Evolutionary conservation across 106 monocot species (phyloP), one percentile per base, ranked within the genome.

Genomic region (Phalaenopsis aphrodite): DNA sequence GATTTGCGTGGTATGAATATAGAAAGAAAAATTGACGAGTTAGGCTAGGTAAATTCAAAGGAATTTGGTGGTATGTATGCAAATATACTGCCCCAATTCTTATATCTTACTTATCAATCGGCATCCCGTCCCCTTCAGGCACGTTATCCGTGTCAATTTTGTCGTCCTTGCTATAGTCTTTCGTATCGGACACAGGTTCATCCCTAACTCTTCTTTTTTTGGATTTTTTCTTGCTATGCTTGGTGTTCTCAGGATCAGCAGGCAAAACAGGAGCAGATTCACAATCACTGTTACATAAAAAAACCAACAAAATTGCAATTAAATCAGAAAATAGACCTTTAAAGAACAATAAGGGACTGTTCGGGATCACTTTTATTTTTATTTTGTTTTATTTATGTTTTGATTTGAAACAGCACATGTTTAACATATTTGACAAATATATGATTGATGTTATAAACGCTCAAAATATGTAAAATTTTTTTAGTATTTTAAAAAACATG

Each of bases 181-280:
- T 10, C 49, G 14, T 49, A 30, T 36, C 76, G 2, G 49, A 76
- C 12, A 30, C 2, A 0, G 12, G 14, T 76, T 76, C 79, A n/a
- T 82, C 85, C 71, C 80, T 79, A 46, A 19, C 55, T 72, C 17
- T 81, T 65, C 79, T 88, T 75, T 81, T 93, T 79, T 83, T 92
- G 42, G 75, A 87, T 72, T 83, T 88, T 83, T 88, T 93, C 76
- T 88, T 90, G 5, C 4, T 30, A 38, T 85, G 85, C 69, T 43
- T 82, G 61, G 58, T 71, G 46, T 42, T 78, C 64, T 86, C 84
- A 19, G 11, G 7, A 43, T 38, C 74, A 73, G 77, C 61, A 76
- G 83, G 69, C 24, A 21, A 1, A 84, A 72, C 48, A 77, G 14
- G 3, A 57, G 61, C 24, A 77, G 30, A 30, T 30, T 75, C 41